Percentiles rank a stretch among this genome's conserved stretches.
Evolutionary conservation across 805 yeast species (phyloP).

Genomic region (Metschnikowia henanensis): DNA sequence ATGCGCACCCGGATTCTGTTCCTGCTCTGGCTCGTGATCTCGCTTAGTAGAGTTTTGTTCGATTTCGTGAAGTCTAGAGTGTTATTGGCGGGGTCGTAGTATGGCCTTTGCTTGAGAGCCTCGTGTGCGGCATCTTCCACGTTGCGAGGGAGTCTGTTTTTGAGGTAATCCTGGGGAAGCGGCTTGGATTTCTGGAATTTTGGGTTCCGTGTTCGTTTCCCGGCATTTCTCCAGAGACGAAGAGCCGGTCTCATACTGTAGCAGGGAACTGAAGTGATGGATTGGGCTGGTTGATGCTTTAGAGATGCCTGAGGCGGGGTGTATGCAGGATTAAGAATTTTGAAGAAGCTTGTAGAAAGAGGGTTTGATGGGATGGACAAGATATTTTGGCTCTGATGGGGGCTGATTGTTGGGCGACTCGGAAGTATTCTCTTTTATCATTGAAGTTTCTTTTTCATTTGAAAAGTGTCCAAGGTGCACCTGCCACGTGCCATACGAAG

Average conservation of each 20-base stretch:
- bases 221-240: background rate
- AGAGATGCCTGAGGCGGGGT: background rate
- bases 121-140: constrained; percentile 1
- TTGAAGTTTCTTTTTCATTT: background rate
- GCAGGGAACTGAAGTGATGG: background rate
- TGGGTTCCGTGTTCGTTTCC: background rate
- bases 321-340: background rate
- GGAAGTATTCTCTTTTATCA: too few relatives aligned
- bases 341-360: background rate
- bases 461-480: background rate
- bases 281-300: background rate
- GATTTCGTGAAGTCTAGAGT: constrained; percentile 13
- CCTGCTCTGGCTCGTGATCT: constrained; percentile 7
- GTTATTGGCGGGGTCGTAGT: constrained; percentile 17
- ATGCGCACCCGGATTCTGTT: constrained; percentile 10
- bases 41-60: constrained; percentile 8
- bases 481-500: too few relatives aligned
- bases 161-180: background rate
- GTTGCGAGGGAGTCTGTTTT: background rate
- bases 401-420: too few relatives aligned
- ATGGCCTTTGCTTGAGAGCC: constrained; percentile 3
- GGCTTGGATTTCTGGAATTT: background rate
- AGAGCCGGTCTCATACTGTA: background rate
- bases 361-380: background rate
- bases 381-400: background rate